These are phyloP conservation scores for Pseudozyma thailandica DNA, from an alignment of 1,284 basidiomycete species.

Conservation along the genomic window DNA sequence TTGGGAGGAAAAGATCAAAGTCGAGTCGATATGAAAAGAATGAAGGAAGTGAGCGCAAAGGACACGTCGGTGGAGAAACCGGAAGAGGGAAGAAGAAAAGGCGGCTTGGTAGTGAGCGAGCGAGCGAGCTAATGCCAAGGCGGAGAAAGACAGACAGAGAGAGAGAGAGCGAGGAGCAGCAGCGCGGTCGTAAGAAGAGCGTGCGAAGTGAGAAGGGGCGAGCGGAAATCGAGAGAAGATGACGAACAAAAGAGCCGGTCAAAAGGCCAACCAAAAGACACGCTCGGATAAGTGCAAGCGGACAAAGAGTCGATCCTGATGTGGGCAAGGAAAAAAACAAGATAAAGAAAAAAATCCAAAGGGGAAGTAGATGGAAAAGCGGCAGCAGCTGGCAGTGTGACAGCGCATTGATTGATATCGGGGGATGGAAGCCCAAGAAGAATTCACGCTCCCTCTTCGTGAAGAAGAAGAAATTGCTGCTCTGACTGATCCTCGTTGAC, in stretches of 20 bases:
- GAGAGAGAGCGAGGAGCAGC: slow-evolving; percentile 3
- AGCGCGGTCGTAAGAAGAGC: background rate
- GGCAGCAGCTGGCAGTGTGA: background rate
- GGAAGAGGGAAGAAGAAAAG: slow-evolving; percentile 2
- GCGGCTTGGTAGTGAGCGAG: background rate
- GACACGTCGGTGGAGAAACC: slow-evolving; percentile 7
- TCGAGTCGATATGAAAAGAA: background rate
- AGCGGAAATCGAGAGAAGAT: slow-evolving; percentile 7
- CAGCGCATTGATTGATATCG: too few species aligned
- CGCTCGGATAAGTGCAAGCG: slow-evolving; percentile 15
- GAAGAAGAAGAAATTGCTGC: too few species aligned
- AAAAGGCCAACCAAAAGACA: slow-evolving; percentile 1
- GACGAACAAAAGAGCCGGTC: slow-evolving; percentile 3
- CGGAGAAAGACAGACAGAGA: background rate
- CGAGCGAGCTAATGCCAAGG: slow-evolving; percentile 1
- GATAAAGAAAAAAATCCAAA: slow-evolving; percentile 4
- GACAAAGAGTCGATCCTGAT: background rate
- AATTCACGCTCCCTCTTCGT: too few species aligned
- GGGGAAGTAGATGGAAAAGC: background rate
- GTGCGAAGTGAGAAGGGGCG: background rate
- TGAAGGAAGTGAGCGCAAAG: background rate
- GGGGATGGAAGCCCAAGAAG: too few species aligned
- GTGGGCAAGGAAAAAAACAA: background rate
- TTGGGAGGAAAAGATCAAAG: slow-evolving; percentile 1
- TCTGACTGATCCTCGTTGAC: too few species aligned